Evolutionary conservation across 176 grass and related monocot species (phyloP), one percentile per base, ranked within the genome.

Genomic region (Musa troglodytarum): DNA sequence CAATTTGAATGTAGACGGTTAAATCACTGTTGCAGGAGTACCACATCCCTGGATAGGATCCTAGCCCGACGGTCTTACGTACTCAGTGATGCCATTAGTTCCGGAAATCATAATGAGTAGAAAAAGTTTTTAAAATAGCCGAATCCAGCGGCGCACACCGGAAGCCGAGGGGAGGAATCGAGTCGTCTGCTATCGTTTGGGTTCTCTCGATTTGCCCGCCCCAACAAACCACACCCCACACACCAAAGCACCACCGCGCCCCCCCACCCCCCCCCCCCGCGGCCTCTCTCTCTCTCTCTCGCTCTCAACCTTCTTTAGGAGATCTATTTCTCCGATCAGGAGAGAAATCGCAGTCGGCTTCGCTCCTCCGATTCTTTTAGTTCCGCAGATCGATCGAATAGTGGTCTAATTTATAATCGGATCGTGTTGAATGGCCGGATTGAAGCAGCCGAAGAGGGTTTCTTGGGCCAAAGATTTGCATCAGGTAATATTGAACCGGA

Each of bases 381-480:
- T 51, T 51, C 49, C 50, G 69, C 17, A 25, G 85, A 73, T 92
- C 88, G 85, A 80, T 86, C 79, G 79, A 77, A 79, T 76, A 54
- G 9, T 68, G 69, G 66, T 81, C 75, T 69, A 65, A 10, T 22
- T 73, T 76, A 51, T 14, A 65, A 52, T 51, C 5, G 72, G 52
- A 24, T 54, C 17, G 13, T 43, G 21, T 57, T 74, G 52, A 76
- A 82, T 76, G 54, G 86, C 82, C 54, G 85, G 93, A 58, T 84
- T 77, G 50, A 76, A 85, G 83, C 78, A 85, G 56, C 79, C 80
- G 81, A 90, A 75, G 85, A 81, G 93, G 83, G 85, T 96, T 84
- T 90, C 93, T 17, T 96, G 93, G 93, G 89, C 93, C 66, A 49
- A 79, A 75, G 87, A 77, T 72, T 87, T 96, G 78, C 86, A 90